These are phyloP conservation scores for Onygenales sp. DNA, from an alignment of 2,329 filamentous ascomycete genomes.

Conservation along the genomic window DNA sequence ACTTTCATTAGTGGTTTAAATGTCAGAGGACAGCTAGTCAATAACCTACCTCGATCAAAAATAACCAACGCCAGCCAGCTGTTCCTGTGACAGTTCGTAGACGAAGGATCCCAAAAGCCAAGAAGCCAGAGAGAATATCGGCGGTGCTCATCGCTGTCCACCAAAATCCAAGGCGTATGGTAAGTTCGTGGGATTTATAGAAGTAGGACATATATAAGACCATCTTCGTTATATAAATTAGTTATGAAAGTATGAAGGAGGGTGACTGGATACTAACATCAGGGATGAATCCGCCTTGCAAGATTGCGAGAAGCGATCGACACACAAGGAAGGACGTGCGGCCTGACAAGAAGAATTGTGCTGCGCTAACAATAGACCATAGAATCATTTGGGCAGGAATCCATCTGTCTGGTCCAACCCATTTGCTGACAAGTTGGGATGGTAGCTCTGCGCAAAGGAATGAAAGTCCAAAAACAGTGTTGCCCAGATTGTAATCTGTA, in stretches of 20 bases:
- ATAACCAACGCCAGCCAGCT: slow-evolving; percentile 27
- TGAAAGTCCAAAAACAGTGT: slow-evolving; percentile 45
- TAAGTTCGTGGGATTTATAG: slow-evolving; percentile 58
- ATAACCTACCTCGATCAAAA: slow-evolving; percentile 24
- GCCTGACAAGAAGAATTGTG: slow-evolving; percentile 39
- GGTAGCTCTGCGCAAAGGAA: slow-evolving; percentile 47
- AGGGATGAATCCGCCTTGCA: slow-evolving; percentile 44
- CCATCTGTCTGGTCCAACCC: slow-evolving; percentile 45
- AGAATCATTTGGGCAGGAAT: slow-evolving; percentile 45
- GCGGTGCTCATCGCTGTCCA: slow-evolving; percentile 28
- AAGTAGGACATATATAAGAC: slow-evolving; percentile 57
- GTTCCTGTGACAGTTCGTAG: slow-evolving; percentile 22
- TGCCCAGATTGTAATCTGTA: slow-evolving; percentile 32
- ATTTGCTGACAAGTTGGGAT: slow-evolving; percentile 48
- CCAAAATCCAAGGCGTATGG: slow-evolving; percentile 30
- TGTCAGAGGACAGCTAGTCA: slow-evolving; percentile 15
- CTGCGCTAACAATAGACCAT: slow-evolving; percentile 25
- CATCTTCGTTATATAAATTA: slow-evolving; percentile 9
- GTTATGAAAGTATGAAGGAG: slow-evolving; percentile 8
- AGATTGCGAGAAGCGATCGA: slow-evolving; percentile 34
- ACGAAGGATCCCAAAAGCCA: slow-evolving; percentile 33
- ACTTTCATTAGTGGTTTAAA: slow-evolving; percentile 17
- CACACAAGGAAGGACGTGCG: slow-evolving; percentile 30
- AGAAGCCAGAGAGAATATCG: slow-evolving; percentile 33
- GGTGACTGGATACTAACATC: slow-evolving; percentile 40